Conservation (phyloP, 441 rosid species). For the Corymbia citriodora region DNA sequence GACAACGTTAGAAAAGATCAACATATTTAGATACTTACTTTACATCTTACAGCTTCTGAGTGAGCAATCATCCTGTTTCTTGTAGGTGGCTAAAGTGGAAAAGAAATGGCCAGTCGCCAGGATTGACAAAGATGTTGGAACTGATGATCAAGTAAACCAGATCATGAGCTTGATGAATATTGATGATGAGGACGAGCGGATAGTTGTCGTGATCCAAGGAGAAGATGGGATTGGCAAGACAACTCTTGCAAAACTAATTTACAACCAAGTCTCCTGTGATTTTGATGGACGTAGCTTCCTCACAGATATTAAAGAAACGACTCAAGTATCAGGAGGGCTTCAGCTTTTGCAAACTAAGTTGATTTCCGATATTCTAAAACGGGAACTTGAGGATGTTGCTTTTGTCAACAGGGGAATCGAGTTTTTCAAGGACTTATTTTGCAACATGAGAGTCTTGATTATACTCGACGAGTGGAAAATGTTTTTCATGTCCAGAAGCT, state of each 20-base stretch:
- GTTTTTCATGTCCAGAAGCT: neutral
- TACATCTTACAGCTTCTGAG: neutral
- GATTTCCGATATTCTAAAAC: neutral
- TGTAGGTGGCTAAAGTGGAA: neutral
- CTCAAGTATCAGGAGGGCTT: neutral
- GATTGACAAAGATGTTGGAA: rapidly evolving
- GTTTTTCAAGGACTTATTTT: neutral
- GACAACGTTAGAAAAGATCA: neutral
- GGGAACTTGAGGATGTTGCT: neutral
- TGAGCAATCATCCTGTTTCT: neutral
- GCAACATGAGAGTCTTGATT: neutral
- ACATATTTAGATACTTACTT: no score
- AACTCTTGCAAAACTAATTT: rapidly evolving
- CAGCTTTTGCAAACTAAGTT: neutral
- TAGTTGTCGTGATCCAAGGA: rapidly evolving
- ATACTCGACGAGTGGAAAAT: neutral
- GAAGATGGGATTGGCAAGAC: neutral
- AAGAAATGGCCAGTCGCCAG: neutral
- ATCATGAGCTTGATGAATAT: neutral
- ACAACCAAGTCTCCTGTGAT: rapidly evolving
- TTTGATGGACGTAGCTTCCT: neutral
- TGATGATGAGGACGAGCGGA: rapidly evolving
- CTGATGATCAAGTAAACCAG: rapidly evolving
- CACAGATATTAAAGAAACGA: rapidly evolving
- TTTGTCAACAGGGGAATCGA: neutral